Base-by-base conservation (phyloP, 805 yeast genomes). In the Candida stauntonica region DNA sequence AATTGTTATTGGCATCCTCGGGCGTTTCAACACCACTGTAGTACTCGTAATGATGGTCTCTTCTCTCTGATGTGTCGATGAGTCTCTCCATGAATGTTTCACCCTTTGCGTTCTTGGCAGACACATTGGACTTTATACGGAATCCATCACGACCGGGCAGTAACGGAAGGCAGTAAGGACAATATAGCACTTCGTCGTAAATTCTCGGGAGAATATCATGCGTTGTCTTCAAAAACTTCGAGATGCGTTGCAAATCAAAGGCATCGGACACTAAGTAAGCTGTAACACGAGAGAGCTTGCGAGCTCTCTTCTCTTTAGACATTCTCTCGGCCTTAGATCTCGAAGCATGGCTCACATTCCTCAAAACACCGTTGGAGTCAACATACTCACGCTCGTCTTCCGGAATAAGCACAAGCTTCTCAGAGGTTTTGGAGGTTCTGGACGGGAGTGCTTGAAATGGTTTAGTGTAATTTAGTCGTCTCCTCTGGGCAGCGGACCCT, bases 161-260 rank as follows among this genome's bases (percentile, higher is more conserved):
- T 19, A 89, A 66, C 0, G 98, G 99, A 28, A 91, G 66, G 20
- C 87, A 74, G 54, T 89, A 91, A 1, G 95, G 95, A 7, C 85
- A 91, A 54, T 89, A 91, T 17, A 93, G 63, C n/a, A 87, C 95
- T 51, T 91, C 97, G 61, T 91, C 96, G 52, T 91, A 91, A 21
- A 84, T 58, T 45, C 97, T 67, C 1, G 96, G 95, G 6, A 85
- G 75, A 1, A 89, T 95, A 51, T 81, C 81, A 61, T 91, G 99
- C 31, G 79, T 69, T 7, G 73, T 66, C 28, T 72, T 66, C 20
- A 93, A 63, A 50, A 86, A 91, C 31, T 71, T 68, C 1, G 82
- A 70, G 3, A 87, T 76, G 6, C 73, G 65, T 23, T 69, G 68
- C 37, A 93, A 61, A 51, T 85, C 72, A 53, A 87, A 81, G 23